Evolutionary conservation across 2,329 filamentous ascomycete species (phyloP), one percentile per base, ranked within the genome.

Genomic region (Hirsutella rhossiliensis): DNA sequence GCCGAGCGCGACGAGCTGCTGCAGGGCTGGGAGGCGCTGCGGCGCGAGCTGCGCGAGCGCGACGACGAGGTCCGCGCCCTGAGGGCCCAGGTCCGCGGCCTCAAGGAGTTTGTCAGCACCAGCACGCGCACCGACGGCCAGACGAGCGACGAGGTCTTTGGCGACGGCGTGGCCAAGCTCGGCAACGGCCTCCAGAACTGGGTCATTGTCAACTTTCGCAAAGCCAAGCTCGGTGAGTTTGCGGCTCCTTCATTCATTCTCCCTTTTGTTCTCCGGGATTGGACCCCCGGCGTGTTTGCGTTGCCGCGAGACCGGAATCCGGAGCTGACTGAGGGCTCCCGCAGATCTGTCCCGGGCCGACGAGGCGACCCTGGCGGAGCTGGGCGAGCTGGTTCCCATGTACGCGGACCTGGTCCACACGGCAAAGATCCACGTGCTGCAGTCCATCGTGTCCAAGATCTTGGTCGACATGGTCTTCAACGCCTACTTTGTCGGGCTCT

Each of bases 131-230:
- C 72, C 41, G 76, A 78, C 28, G 74, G 74, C 19, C 75, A 80
- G 58, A 68, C 66, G 44, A 80, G 78, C 48, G 83, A 87, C 54
- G 78, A 82, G 58, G 76, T 78, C 11, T 75, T 87, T 55, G 73
- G 68, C 2, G 76, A 82, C 42, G 68, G 71, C 11, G 76, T 84
- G 67, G 67, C 71, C 41, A 69, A 73, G 45, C 58, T 87, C 40
- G 75, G 76, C 18, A 82, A 85, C 53, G 75, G 80, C 20, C 62
- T 85, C 52, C 81, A 86, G 62, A 85, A 87, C 53, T 87, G 82
- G 82, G 75, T 82, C 4, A 78, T 87, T 52, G 73, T 75, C 23
- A 76, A 83, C 56, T 87, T 83, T 50, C 71, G 82, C 42, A 75
- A 74, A 48, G 69, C 73, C 12, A 82, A 73, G 62, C 61, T 82